Evolutionary conservation across 106 monocot genomes (phyloP).

Genomic region (Dioscorea dumetorum): DNA sequence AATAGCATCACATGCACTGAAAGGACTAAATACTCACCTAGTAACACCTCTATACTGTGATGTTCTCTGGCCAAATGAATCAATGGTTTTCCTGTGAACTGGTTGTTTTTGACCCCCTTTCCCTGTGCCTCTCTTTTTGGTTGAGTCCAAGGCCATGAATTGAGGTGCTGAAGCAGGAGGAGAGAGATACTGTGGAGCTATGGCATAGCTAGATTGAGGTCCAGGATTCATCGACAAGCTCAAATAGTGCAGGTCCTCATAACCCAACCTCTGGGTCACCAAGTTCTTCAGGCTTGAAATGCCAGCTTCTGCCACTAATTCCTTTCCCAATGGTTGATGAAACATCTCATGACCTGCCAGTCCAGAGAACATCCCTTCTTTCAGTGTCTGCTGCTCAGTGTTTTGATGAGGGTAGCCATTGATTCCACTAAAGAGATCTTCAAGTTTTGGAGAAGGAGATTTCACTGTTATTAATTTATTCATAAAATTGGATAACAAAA

Average conservation of each 20-base stretch:
- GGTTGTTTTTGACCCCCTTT: slow-evolving; percentile 71
- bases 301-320: slow-evolving; percentile 28
- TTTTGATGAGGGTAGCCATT: slow-evolving; percentile 66
- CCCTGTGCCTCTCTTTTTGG: slow-evolving; percentile 60
- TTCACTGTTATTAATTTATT: slow-evolving; percentile 72
- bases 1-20: not conserved
- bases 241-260: slow-evolving; percentile 66
- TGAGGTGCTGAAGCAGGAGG: slow-evolving; percentile 19
- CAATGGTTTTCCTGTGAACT: slow-evolving; percentile 92
- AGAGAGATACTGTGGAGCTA: slow-evolving; percentile 38
- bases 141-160: slow-evolving; percentile 27
- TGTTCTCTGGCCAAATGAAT: slow-evolving; percentile 97
- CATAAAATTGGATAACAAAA: slow-evolving; percentile 5
- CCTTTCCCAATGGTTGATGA: slow-evolving; percentile 29
- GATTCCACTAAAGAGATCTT: slow-evolving; percentile 80
- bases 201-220: slow-evolving; percentile 64
- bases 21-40: slow-evolving; percentile 24
- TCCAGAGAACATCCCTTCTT: no score
- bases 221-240: slow-evolving; percentile 96
- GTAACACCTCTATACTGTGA: slow-evolving; percentile 96
- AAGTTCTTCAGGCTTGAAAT: slow-evolving; percentile 46
- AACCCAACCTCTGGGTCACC: slow-evolving; percentile 32
- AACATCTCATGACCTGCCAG: slow-evolving; percentile 40
- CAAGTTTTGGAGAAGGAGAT: slow-evolving; percentile 88
- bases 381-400: slow-evolving; percentile 22